Conservation (phyloP, 1,284 basidiomycete species). For the Meripilus lineatus region DNA sequence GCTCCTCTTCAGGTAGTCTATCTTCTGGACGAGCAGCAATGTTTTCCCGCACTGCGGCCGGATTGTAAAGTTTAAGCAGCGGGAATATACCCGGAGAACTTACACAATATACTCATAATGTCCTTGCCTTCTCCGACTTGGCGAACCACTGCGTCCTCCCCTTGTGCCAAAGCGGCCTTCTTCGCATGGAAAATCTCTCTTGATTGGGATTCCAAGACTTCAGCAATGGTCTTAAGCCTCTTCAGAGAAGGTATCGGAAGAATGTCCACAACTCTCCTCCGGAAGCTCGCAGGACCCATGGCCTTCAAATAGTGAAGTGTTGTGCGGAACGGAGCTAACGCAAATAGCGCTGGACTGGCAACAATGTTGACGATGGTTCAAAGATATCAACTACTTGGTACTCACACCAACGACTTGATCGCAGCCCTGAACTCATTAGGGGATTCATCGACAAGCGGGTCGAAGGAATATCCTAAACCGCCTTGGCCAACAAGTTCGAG, state of each 20-base stretch:
- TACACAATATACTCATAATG: slow-evolving; percentile 17
- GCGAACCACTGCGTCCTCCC: slow-evolving; percentile 10
- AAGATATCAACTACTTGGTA: background rate
- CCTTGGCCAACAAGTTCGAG: slow-evolving; percentile 6
- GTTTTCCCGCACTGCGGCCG: slow-evolving; percentile 12
- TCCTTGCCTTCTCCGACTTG: slow-evolving; percentile 25
- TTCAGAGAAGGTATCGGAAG: background rate
- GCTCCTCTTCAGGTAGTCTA: slow-evolving; percentile 13
- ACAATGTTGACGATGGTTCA: background rate
- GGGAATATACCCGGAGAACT: slow-evolving; percentile 1
- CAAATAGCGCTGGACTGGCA: background rate
- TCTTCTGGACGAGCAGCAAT: slow-evolving; percentile 12
- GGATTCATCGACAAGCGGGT: background rate
- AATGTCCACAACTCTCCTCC: background rate
- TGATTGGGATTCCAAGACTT: background rate
- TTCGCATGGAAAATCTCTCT: background rate
- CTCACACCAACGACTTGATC: slow-evolving; percentile 3
- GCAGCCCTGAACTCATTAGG: slow-evolving; percentile 1
- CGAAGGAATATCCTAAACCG: slow-evolving; percentile 3
- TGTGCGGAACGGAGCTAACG: slow-evolving; percentile 11
- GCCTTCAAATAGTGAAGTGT: slow-evolving; percentile 9
- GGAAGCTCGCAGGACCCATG: background rate
- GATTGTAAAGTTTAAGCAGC: background rate
- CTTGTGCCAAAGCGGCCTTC: slow-evolving; percentile 1
- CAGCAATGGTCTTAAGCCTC: slow-evolving; percentile 4